Evolutionary conservation across 768 basidiomycete genomes (phyloP), one percentile per base, ranked within the genome.

Genomic region (Amanita rimosa): DNA sequence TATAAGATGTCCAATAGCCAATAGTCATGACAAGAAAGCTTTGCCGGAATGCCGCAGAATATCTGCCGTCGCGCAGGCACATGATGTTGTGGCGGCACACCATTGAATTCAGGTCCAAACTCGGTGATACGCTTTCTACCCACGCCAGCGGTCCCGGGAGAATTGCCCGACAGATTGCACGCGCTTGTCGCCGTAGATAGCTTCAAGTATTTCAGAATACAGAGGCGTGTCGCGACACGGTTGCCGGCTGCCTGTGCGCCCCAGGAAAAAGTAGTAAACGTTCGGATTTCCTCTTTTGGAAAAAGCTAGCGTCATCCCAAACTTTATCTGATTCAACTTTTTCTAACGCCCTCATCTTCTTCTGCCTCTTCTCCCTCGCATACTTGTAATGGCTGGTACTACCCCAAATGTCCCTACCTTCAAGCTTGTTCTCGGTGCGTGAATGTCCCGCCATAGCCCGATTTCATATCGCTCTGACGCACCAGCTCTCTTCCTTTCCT

Each of bases 391-490:
- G 43, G 55, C 54, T 57, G 54, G 83, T 80, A 74, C 24, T 66
- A 40, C 55, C 19, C 52, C 26, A 16, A 43, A 52, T 27, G 70
- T 94, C 57, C 93, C 96, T 33, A 90, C 92, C 50, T 99, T 98
- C 78, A 99, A 99, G 71, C 91, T 99, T 65, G 95, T 98, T 53
- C 89, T 98, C 56, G 94, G 94, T 94, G 64, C 62, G 86, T 72
- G 13, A 51, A 19, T 26, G 21, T 36, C 24, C 10, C 22, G 16
- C 45, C 24, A 37, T 44, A 48, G 51, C 46, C 45, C 53, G 51
- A 39, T 39, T 51, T 46, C 54, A 48, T 57, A 52, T 35, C 42
- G 44, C 50, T 57, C 58, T 64, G 49, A 65, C 62, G n/a, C n/a
- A n/a, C 44, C 56, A 56, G 59, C 60, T 62, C 63, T 53, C 51